Evolutionary conservation across 163 green algal species (phyloP).

Genomic region (Picocystis sp.): DNA sequence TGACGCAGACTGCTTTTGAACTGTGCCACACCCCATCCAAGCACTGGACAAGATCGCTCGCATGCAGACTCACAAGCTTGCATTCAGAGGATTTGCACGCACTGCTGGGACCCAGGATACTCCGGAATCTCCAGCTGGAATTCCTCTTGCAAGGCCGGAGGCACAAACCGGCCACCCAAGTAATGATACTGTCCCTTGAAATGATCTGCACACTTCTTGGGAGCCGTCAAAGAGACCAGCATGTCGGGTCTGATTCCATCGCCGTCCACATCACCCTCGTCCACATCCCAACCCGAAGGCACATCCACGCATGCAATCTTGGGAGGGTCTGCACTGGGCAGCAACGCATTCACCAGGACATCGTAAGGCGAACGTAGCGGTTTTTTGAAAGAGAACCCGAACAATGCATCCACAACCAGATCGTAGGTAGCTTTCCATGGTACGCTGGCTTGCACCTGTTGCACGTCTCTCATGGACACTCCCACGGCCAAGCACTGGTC

Average conservation of each 20-base stretch:
- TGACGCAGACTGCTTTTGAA: no score
- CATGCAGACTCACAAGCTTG: no score
- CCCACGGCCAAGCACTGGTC: constrained; percentile 14
- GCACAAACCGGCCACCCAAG: constrained; percentile 81
- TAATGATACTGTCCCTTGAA: constrained; percentile 83
- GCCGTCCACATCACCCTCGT: constrained; percentile 34
- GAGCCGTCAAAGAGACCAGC: constrained; percentile 78
- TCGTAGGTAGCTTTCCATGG: constrained; percentile 22
- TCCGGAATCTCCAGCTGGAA: constrained; percentile 36
- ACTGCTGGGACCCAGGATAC: no score
- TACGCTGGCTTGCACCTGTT: constrained; percentile 18
- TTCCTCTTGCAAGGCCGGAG: constrained; percentile 54
- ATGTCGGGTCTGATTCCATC: constrained; percentile 58
- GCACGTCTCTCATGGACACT: constrained; percentile 4
- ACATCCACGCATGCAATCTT: constrained; percentile 75
- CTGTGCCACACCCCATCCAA: no score
- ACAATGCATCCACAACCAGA: constrained; percentile 84
- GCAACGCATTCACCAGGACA: constrained; percentile 41
- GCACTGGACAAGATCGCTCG: no score
- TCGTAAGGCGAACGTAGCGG: constrained; percentile 66
- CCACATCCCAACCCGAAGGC: constrained; percentile 77
- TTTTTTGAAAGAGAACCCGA: constrained; percentile 92
- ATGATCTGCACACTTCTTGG: constrained; percentile 55
- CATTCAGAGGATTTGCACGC: no score
- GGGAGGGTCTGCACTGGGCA: constrained; percentile 19